Conservation (phyloP, 2,329 filamentous ascomycete genomes). For the Bipolaris bicolor region DNA sequence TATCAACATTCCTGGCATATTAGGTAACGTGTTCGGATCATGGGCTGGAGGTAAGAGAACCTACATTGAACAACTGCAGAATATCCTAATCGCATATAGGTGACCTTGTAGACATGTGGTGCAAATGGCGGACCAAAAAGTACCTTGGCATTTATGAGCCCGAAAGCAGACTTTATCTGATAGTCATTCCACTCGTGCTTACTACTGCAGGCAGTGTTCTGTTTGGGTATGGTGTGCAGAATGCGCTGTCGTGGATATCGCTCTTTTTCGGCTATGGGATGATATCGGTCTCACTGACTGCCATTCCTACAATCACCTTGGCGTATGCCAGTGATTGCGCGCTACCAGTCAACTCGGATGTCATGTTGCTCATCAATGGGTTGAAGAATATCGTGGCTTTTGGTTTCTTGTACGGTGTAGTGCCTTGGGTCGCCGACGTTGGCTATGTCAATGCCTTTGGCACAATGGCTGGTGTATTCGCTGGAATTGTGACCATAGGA, state of each 20-base stretch:
- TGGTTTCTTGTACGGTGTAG: constrained; percentile 55
- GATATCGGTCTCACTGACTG: constrained; percentile 53
- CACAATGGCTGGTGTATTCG: constrained; percentile 48
- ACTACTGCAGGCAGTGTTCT: constrained; percentile 53
- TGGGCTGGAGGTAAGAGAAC: constrained; percentile 42
- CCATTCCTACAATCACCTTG: constrained; percentile 46
- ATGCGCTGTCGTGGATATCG: constrained; percentile 52
- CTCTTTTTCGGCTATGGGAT: constrained; percentile 57
- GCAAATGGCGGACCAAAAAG: constrained; percentile 49
- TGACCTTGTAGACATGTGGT: constrained; percentile 53
- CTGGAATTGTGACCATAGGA: constrained; percentile 41
- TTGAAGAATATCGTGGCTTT: constrained; percentile 58
- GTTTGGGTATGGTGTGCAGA: constrained; percentile 55
- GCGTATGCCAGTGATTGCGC: constrained; percentile 53
- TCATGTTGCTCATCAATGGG: constrained; percentile 48
- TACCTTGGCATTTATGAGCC: constrained; percentile 55
- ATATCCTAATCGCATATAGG: constrained; percentile 29
- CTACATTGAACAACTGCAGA: background rate
- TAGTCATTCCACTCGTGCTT: constrained; percentile 51
- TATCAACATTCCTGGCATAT: constrained; percentile 50
- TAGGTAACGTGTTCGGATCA: constrained; percentile 54
- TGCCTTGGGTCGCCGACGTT: constrained; percentile 50
- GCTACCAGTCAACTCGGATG: constrained; percentile 47
- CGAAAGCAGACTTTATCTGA: constrained; percentile 52
- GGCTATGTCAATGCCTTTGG: constrained; percentile 49